phyloP scores from a whole-genome alignment of 2,329 filamentous ascomycete species.

The Neopestalotiopsis sp. region DNA sequence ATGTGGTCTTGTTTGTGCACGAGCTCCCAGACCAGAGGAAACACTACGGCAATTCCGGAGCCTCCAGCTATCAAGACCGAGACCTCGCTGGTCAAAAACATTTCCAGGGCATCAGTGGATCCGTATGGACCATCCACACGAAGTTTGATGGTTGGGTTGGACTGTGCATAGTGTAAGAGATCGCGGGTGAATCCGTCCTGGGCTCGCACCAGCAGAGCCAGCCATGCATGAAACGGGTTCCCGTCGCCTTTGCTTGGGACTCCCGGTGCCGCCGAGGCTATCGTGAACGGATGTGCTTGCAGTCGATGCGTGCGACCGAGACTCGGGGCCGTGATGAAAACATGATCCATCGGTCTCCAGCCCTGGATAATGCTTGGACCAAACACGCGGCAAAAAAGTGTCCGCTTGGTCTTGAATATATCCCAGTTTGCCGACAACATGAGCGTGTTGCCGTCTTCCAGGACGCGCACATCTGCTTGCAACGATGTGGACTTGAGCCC shows the following conservation, averaged over 20 bases:
- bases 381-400: conserved; percentile 23
- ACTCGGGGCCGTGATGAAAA: conserved; percentile 65
- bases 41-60: conserved; percentile 68
- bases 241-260: not conserved
- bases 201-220: conserved; percentile 65
- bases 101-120: conserved; percentile 58
- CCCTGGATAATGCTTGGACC: conserved; percentile 49
- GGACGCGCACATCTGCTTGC: conserved; percentile 55
- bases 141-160: conserved; percentile 49
- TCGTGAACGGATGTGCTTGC: conserved; percentile 72
- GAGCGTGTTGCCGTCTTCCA: conserved; percentile 63
- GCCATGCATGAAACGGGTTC: conserved; percentile 49
- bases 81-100: conserved; percentile 54
- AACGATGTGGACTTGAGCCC: conserved; percentile 54
- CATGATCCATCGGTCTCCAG: conserved; percentile 67
- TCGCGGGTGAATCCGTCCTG: conserved; percentile 64
- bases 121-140: conserved; percentile 71
- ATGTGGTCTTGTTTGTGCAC: conserved; percentile 30
- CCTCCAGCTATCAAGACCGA: conserved; percentile 67
- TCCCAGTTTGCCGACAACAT: conserved; percentile 48
- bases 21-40: conserved; percentile 63
- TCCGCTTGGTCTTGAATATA: conserved; percentile 26
- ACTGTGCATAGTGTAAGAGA: conserved; percentile 56
- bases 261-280: conserved; percentile 62
- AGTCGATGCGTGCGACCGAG: conserved; percentile 57